Percentiles rank a stretch among this genome's conserved stretches.
These are phyloP conservation scores for Aegilops speltoides DNA, from an alignment of 176 grass and related monocot species.

Conservation along the genomic window DNA sequence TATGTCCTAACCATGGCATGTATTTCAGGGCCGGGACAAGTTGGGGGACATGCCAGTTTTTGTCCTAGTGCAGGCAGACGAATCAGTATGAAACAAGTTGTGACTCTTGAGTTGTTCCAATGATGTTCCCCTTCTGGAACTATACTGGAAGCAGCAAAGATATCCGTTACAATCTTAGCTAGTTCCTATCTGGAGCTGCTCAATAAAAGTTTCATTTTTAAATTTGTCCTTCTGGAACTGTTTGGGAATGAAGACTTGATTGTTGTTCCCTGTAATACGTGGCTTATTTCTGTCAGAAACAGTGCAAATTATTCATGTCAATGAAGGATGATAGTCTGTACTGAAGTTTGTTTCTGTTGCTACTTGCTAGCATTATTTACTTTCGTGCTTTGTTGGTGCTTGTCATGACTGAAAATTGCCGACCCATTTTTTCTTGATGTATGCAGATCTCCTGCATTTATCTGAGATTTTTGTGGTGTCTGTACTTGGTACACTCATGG, in stretches of 20 bases:
- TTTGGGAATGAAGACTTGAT: slow-evolving; percentile 26
- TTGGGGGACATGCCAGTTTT: slow-evolving; percentile 66
- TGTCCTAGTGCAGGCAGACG: slow-evolving; percentile 72
- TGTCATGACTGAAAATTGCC: not conserved
- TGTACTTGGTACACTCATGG: not conserved
- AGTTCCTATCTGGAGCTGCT: slow-evolving; percentile 13
- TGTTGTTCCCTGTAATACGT: slow-evolving; percentile 29
- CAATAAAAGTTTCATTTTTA: slow-evolving; percentile 41
- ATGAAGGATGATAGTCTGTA: slow-evolving; percentile 19
- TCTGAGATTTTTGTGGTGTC: not conserved
- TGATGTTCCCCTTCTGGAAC: slow-evolving; percentile 5
- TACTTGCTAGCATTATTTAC: slow-evolving; percentile 5
- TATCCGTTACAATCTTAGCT: slow-evolving; percentile 9
- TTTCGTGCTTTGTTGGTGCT: not conserved
- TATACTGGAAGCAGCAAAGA: slow-evolving; percentile 26
- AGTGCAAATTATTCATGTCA: slow-evolving; percentile 24
- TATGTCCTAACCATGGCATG: slow-evolving; percentile 15
- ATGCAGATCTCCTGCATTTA: slow-evolving; percentile 5
- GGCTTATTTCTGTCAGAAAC: slow-evolving; percentile 16
- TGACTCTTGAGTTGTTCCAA: slow-evolving; percentile 15
- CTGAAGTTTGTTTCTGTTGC: slow-evolving; percentile 18
- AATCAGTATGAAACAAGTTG: slow-evolving; percentile 20
- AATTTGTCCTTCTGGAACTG: slow-evolving; percentile 26
- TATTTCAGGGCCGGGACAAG: slow-evolving; percentile 77
- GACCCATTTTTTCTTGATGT: not conserved